Conservation (phyloP, 1,284 basidiomycete genomes). For the Volvariella surrecta region DNA sequence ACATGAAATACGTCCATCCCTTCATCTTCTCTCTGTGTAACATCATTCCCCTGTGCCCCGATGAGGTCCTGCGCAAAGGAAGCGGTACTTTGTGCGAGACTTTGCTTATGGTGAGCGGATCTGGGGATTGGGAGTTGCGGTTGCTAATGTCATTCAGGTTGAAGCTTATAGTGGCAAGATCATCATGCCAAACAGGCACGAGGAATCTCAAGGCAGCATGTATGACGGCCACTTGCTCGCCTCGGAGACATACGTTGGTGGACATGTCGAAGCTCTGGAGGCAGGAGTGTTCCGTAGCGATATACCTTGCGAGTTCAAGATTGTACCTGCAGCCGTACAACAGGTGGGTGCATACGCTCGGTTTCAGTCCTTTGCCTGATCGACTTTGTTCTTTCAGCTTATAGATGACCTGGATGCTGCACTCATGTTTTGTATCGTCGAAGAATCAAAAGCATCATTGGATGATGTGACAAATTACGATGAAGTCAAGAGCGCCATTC, state of each 20-base stretch:
- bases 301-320: constrained; percentile 93
- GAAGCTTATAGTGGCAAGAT: constrained; percentile 90
- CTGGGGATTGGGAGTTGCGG: constrained; percentile 6
- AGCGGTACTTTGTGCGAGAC: constrained; percentile 97
- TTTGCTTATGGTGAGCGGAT: constrained; percentile 82
- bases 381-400: constrained; percentile 45
- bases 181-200: constrained; percentile 98
- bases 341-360: constrained; percentile 40
- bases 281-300: constrained; percentile 98
- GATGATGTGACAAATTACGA: constrained; percentile 94
- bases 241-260: constrained; percentile 98
- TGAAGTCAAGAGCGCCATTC: constrained; percentile 68
- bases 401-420: constrained; percentile 94
- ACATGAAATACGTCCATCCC: constrained; percentile 99
- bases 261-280: constrained; percentile 97
- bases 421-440: constrained; percentile 81
- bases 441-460: constrained; percentile 79
- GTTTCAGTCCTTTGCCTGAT: constrained; percentile 3
- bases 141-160: constrained; percentile 46
- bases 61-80: constrained; percentile 95
- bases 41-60: constrained; percentile 96
- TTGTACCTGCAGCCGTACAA: constrained; percentile 84
- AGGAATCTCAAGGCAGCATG: constrained; percentile 88
- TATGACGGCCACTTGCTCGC: constrained; percentile 94
- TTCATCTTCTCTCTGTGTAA: constrained; percentile 99